Base-by-base conservation (phyloP, 176 grass and related monocot species). In the Eremochloa ophiuroides region DNA sequence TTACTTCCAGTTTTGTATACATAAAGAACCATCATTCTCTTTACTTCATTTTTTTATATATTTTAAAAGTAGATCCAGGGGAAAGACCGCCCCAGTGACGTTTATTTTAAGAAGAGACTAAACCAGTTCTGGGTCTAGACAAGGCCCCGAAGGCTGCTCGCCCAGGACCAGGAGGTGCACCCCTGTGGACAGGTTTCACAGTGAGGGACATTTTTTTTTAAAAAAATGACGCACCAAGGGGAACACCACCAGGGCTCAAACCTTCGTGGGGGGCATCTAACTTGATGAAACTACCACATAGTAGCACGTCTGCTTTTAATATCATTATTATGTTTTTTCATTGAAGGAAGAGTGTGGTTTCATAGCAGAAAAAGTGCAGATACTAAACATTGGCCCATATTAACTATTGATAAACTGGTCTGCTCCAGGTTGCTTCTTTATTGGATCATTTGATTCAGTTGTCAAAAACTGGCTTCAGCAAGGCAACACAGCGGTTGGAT, bases 401-500 rank as follows among this genome's bases (percentile, higher is more conserved):
- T 72, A 60, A 80, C 61, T 86, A 65, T 80, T 70, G 38, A 69
- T 67, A 70, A 71, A 74, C 67, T 55, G 26, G 48, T 77, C 59
- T 66, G 89, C 71, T 75, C 18, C 84, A 95, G 95, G 61, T 93
- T 85, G 82, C 90, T 72, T 86, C 78, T 88, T 84, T 98, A 83
- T 42, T 91, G 60, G 95, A 94, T 58, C 86, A 85, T 75, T 83
- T 98, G 75, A 86, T 93, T 79, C 95, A 93, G 82, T 77, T 95
- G 79, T 86, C 89, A 75, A 98, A 98, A 91, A 76, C 68, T 87
- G 90, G 90, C 37, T 98, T 94, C 73, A 91, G 81, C 74, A 98
- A 98, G 86, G 88, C 67, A 91, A 95, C 92, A 79, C 95, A 98
- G 88, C 88, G 90, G 55, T 75, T 93, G 84, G 92, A 98, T 95